A percentile compares a stretch with the other conserved stretches of the same genome.
Conservation (phyloP, 257 asterid genomes). For the Cruciata laevipes region DNA sequence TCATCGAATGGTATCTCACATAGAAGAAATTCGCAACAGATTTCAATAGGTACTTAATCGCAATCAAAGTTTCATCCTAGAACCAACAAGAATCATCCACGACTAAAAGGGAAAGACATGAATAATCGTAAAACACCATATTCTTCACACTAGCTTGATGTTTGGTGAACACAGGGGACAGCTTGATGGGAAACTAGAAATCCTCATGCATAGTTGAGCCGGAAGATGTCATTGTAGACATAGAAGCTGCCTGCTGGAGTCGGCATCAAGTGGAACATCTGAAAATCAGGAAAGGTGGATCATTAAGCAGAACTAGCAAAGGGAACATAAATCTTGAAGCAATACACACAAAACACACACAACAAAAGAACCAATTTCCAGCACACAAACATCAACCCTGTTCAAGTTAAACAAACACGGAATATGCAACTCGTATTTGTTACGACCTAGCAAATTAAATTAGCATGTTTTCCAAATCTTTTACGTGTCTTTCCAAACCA, state of each 20-base stretch:
- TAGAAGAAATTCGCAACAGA: neutral
- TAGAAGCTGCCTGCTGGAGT: conserved; percentile 81
- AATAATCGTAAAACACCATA: conserved; percentile 2
- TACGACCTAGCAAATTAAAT: too few relatives aligned
- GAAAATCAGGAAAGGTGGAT: conserved; percentile 8
- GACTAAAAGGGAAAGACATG: neutral
- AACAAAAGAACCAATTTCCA: neutral
- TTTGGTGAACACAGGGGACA: neutral
- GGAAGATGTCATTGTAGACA: conserved; percentile 82
- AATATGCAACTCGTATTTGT: neutral
- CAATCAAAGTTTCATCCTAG: neutral
- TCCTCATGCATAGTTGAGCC: conserved; percentile 73
- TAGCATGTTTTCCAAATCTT: too few relatives aligned
- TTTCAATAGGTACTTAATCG: neutral
- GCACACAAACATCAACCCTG: neutral
- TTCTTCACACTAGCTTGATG: neutral
- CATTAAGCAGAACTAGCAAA: neutral
- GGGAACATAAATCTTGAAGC: neutral
- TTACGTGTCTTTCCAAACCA: neutral
- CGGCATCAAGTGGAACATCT: conserved; percentile 94
- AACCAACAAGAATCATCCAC: neutral
- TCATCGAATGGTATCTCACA: neutral
- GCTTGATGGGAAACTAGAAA: neutral
- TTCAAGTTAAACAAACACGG: neutral
- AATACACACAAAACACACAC: neutral